Evolutionary conservation across 345 rosid genomes (phyloP), one percentile per base, ranked within the genome.

Genomic region (Rhizophora apiculata): DNA sequence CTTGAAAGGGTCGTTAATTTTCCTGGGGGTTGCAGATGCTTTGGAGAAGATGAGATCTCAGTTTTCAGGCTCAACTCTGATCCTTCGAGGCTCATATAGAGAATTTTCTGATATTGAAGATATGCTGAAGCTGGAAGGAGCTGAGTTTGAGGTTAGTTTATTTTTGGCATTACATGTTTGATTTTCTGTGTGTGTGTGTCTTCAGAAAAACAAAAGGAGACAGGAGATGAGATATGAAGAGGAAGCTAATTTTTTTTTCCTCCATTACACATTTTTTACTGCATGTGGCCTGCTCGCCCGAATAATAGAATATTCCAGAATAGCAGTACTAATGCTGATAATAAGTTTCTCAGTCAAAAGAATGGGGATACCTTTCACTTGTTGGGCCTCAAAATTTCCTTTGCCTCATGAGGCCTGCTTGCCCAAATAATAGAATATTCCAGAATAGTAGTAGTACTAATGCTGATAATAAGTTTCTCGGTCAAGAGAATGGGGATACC

Each of bases 101-200:
- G 72, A 69, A 53, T 85, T 92, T 65, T 72, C 85, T 75, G 87
- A 72, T 68, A 76, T 89, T 57, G 84, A 85, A 70, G 86, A 86
- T 74, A 86, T 90, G 84, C 74, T 96, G 83, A 83, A 80, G 74
- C 77, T 69, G 59, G 99, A 90, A 76, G 81, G 69, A 58, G 11
- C 71, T 58, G 70, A 71, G 49, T 90, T 87, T 80, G 84, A 89
- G 98, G 98, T 96, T 78, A 59, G 90, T 73, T 72, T 75, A 32
- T 43, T 71, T 32, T 37, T 26, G 27, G 21, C 31, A 24, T 63
- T 32, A 16, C 58, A 15, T 65, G 24, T 72, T 32, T 8, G n/a
- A 60, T 13, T 7, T 21, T 65, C 6, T 13, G 58, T 54, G 27
- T 21, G 11, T 36, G 13, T 39, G 27, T 21, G 11, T 36, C 2